These are phyloP conservation scores for Suaeda aralocaspica DNA, from an alignment of 148 eudicot genomes.

Conservation along the genomic window DNA sequence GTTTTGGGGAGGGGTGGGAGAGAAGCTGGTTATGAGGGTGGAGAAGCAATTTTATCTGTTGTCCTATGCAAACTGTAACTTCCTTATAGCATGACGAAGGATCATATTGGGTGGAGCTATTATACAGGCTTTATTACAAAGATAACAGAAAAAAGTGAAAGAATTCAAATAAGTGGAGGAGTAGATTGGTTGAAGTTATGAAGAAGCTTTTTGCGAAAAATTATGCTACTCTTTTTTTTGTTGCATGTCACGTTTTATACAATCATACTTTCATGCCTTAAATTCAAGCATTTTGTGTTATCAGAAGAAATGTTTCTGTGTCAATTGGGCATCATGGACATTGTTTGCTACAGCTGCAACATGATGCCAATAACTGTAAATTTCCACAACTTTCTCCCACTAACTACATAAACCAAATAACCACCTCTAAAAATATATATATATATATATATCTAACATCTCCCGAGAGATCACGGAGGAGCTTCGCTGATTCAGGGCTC, in stretches of 20 bases:
- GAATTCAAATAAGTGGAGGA: not conserved
- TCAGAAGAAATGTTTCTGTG: not conserved
- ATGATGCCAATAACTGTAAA: too few relatives aligned
- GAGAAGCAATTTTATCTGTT: too few relatives aligned
- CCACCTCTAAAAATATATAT: too few relatives aligned
- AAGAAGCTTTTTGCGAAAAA: not conserved
- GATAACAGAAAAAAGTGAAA: not conserved
- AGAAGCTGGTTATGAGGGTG: not conserved
- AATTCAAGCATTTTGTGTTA: not conserved
- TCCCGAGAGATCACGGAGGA: constrained; percentile 61
- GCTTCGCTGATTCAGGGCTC: constrained; percentile 22
- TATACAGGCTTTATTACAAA: not conserved
- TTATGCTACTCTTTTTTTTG: not conserved
- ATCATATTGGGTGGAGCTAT: not conserved
- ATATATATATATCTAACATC: too few relatives aligned
- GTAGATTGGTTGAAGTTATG: not conserved
- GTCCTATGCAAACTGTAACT: too few relatives aligned
- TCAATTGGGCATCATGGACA: not conserved
- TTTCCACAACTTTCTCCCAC: too few relatives aligned
- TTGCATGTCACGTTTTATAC: not conserved
- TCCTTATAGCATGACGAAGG: too few relatives aligned
- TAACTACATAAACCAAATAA: too few relatives aligned
- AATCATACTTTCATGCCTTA: not conserved
- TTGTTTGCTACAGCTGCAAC: not conserved
- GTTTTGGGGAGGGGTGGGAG: not conserved